A percentile compares a stretch with the other conserved stretches of the same genome.
Conservation (phyloP, 2,329 filamentous ascomycete genomes). For the Aspergillus awamori region DNA sequence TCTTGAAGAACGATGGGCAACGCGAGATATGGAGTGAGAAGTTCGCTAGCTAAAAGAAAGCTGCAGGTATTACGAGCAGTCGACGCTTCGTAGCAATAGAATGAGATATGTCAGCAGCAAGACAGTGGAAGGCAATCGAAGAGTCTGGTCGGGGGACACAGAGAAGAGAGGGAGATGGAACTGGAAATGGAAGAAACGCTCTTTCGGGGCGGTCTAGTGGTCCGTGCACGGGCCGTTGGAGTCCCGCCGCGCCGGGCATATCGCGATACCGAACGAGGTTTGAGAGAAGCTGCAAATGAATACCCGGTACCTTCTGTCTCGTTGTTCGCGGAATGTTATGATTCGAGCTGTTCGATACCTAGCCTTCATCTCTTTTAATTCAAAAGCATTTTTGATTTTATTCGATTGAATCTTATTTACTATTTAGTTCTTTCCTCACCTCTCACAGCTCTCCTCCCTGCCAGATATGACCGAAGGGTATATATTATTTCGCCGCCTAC, state of each 20-base stretch:
- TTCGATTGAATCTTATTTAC: background rate
- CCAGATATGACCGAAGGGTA: slow-evolving; percentile 24
- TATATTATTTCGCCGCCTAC: background rate
- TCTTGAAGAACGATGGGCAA: background rate
- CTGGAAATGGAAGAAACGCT: background rate
- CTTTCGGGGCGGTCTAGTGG: slow-evolving; percentile 25
- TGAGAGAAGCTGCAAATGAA: background rate
- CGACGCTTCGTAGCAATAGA: background rate
- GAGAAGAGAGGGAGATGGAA: background rate
- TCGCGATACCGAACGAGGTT: slow-evolving; percentile 17
- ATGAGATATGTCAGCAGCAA: background rate
- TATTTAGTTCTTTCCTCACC: background rate
- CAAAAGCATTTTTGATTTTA: background rate
- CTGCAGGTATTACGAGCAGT: background rate
- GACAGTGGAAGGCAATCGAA: background rate
- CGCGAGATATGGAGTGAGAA: background rate
- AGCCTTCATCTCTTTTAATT: background rate
- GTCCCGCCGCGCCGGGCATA: slow-evolving; percentile 12
- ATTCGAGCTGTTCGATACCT: background rate
- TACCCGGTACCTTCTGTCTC: background rate
- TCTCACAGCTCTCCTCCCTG: background rate
- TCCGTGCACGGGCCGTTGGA: slow-evolving; percentile 29
- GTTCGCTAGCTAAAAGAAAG: background rate
- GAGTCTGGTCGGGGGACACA: background rate
- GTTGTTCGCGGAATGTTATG: background rate